Base-by-base conservation (phyloP, 2,329 filamentous ascomycete genomes). In the Cladosporium colombiae region DNA sequence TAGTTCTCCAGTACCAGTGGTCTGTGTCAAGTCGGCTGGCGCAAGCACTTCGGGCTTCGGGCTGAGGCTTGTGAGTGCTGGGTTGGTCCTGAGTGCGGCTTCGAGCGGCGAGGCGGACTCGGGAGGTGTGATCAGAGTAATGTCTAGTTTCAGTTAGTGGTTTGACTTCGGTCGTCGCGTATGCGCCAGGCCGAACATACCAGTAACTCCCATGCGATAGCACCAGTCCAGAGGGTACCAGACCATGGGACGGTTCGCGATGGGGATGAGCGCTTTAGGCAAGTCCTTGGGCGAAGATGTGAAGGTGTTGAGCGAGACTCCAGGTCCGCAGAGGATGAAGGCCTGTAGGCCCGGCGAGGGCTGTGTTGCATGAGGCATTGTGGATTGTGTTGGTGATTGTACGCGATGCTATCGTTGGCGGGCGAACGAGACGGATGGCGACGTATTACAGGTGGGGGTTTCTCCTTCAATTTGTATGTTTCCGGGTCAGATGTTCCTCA, bases 191-290 rank as follows among this genome's bases (percentile, higher is more conserved):
- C 8, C 59, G 4, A 27, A n/a, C 61, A 44, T 53, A 91, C 90
- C 84, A 74, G 89, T 91, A 70, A 93, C 87, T 71, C 91, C 91
- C 77, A 90, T 91, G 44, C 91, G 87, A 74, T 92, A 91, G 78
- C 91, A 94, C 80, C 92, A 94, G 73, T 94, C 91, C 49, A 95
- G 86, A 6, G 91, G 89, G 76, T 95, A 95, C 90, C 92, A 94
- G 55, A 95, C 89, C 91, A 95, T 95, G 1, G 91, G 91, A 71
- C 91, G 81, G 77, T 95, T 95, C 40, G 91, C 91, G 67, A 95
- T 90, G 6, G 91, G 91, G 8, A 95, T 80, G 25, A 95, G 85
- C 11, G 91, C 91, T 79, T 95, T 95, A 11, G 91, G 91, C 68
- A 91, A 89, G 74, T 93, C 89, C 78, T 90, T 88, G 5, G 91